Evolutionary conservation across 1,139 yeast genomes (phyloP), one percentile per base, ranked within the genome.

Genomic region (Zygosaccharomyces sapae): DNA sequence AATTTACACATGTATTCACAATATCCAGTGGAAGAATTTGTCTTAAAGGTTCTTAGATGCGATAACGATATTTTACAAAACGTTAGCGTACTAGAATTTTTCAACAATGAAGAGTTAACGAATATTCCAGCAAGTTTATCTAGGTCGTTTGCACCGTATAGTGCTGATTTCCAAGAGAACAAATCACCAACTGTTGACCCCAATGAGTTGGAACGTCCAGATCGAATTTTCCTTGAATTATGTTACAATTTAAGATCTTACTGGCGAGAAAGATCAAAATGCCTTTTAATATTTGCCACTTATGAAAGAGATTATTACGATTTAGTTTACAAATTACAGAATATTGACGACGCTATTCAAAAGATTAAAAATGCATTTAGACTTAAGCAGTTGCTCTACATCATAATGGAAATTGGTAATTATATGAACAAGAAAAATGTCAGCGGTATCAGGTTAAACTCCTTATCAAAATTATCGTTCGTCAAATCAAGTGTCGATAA

Each of bases 351-450:
- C 38, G 95, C 95, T 0, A 74, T 81, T 44, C 74, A 72, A 31
- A 73, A 79, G 34, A 71, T 90, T n/a, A 71, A 74, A 45, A 70
- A 75, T 6, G 86, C 95, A 0, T 73, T 73, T n/a, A 76, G 80
- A 40, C 75, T 92, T 57, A 77, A 80, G 53, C 76, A 78, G 49
- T 77, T 90, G 7, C 71, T 92, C 48, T 84, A 83, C 41, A 77
- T 92, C 37, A 86, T 92, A 45, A 75, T 89, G 54, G 83, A 85
- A 16, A 83, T 92, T 50, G 98, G 97, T 20, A 92, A 92, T 62
- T 89, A 82, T 61, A 92, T 92, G 97, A 92, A 92, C 65, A 95
- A 87, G 60, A 89, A 86, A 59, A 83, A 83, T 56, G 97, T 95
- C 0, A 69, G 76, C 46, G 98, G 97, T 1, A 89, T 92, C 70